Evolutionary conservation across 2,329 filamentous ascomycete genomes (phyloP).

Genomic region (Diaporthe amygdali): DNA sequence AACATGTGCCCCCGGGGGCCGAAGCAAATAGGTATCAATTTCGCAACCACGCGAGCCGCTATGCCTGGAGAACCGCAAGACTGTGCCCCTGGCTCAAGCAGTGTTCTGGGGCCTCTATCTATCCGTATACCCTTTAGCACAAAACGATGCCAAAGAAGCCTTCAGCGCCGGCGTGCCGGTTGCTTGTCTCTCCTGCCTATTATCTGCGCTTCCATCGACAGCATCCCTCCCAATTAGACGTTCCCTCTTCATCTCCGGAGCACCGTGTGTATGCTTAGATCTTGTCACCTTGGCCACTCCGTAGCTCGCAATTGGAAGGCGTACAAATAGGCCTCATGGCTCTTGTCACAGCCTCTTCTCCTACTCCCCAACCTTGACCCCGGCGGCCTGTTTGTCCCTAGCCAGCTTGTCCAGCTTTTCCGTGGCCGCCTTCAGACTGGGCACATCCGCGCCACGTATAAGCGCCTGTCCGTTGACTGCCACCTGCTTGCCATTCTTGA

Average conservation of each 20-base stretch:
- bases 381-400: constrained; percentile 36
- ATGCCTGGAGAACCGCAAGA: background rate
- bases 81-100: background rate
- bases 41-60: background rate
- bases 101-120: background rate
- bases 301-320: background rate
- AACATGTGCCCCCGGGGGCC: background rate
- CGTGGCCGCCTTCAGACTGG: constrained; percentile 36
- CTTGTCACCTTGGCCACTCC: background rate
- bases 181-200: background rate
- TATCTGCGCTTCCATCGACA: background rate
- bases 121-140: background rate
- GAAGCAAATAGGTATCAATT: background rate
- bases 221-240: background rate
- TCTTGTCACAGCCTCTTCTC: background rate
- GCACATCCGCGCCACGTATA: constrained; percentile 43
- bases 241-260: background rate
- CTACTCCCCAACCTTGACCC: constrained; percentile 17
- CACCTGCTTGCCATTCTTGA: constrained; percentile 57
- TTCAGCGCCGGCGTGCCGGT: too few relatives aligned
- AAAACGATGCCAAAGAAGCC: background rate
- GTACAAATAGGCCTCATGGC: background rate
- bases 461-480: constrained; percentile 42
- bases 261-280: background rate
- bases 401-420: constrained; percentile 43